These are phyloP conservation scores for Hymenoscyphus fraxineus DNA, from an alignment of 2,329 filamentous ascomycete species.

Conservation along the genomic window DNA sequence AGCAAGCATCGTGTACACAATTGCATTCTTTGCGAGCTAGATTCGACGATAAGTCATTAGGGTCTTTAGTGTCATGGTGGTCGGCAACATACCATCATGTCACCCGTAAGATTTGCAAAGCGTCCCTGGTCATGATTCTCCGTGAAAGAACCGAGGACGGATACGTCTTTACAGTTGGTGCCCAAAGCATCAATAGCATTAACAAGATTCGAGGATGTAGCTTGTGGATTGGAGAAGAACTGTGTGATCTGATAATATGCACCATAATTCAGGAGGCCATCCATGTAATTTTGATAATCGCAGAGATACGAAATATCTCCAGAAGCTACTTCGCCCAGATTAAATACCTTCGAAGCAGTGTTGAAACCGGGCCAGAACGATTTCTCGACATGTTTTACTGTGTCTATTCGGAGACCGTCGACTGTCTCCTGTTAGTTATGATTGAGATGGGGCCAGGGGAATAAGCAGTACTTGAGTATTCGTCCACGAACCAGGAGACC, in stretches of 20 bases:
- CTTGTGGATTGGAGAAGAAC: conserved; percentile 18
- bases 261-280: conserved; percentile 19
- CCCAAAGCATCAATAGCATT: conserved; percentile 13
- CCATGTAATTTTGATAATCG: conserved; percentile 19
- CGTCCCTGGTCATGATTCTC: conserved; percentile 44
- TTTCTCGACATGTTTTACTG: conserved; percentile 42
- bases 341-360: conserved; percentile 52
- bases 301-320: conserved; percentile 46
- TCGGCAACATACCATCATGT: conserved; percentile 7
- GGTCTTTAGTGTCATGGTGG: background rate
- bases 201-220: conserved; percentile 12
- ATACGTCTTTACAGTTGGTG: conserved; percentile 31
- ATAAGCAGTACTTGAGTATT: conserved; percentile 33
- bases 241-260: conserved; percentile 14
- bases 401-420: conserved; percentile 45
- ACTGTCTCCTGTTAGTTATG: background rate
- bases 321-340: conserved; percentile 57
- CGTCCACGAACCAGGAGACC: conserved; percentile 38
- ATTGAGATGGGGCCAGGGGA: background rate
- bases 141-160: conserved; percentile 37
- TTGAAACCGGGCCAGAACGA: conserved; percentile 54
- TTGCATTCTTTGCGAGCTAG: conserved; percentile 41
- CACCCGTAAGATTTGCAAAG: conserved; percentile 34
- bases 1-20: conserved; percentile 45
- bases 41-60: background rate